A percentile compares a stretch with the other conserved stretches of the same genome.
Conservation (phyloP, 1,284 basidiomycete genomes). For the Marasmius sp. region DNA sequence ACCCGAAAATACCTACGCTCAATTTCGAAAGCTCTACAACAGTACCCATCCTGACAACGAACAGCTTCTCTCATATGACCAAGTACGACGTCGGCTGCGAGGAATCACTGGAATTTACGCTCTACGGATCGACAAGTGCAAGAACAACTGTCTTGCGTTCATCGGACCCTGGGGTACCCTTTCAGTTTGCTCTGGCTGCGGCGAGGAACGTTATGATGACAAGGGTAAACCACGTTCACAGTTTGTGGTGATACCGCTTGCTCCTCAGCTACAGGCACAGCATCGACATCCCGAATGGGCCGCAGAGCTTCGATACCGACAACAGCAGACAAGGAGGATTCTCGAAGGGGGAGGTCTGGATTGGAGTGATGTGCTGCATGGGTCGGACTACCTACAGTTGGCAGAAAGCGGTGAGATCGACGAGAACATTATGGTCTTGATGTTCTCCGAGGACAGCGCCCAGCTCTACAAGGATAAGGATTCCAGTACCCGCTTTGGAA, state of each 20-base stretch:
- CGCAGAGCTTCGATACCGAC: background rate
- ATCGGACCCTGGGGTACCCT: background rate
- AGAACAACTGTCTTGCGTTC: background rate
- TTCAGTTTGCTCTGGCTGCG: background rate
- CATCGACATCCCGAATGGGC: background rate
- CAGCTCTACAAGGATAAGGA: constrained; percentile 32
- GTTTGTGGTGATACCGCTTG: background rate
- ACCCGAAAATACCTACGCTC: background rate
- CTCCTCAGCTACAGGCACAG: background rate
- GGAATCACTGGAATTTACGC: background rate
- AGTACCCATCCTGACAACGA: background rate
- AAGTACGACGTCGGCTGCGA: background rate
- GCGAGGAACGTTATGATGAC: background rate
- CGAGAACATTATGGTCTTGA: too few relatives aligned
- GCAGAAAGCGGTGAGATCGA: constrained; percentile 18
- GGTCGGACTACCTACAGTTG: constrained; percentile 18
- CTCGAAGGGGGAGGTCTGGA: background rate
- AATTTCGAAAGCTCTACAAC: background rate
- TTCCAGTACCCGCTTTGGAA: constrained; percentile 28
- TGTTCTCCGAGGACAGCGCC: constrained; percentile 30
- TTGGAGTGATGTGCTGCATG: constrained; percentile 20
- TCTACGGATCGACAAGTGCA: background rate
- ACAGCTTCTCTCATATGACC: background rate
- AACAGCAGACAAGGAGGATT: background rate
- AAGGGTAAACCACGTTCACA: background rate